Percentiles rank a stretch among this genome's conserved stretches.
Conservation (phyloP, 164 flowering plant genomes). For the Liriodendron chinense region DNA sequence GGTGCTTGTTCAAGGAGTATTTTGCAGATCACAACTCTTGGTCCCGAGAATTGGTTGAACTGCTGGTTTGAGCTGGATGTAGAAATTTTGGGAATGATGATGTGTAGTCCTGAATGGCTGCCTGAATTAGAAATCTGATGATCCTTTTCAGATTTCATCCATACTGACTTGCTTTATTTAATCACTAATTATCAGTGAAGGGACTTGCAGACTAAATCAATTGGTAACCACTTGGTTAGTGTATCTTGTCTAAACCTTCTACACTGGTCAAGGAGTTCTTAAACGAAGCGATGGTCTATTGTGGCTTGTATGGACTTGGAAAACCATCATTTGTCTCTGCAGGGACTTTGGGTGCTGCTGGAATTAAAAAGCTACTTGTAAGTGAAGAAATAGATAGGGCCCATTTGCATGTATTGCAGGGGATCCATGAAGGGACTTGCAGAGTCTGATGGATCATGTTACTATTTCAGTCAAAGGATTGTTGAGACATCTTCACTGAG, state of each 20-base stretch:
- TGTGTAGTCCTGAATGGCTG: neutral
- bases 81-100: neutral
- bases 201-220: neutral
- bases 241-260: neutral
- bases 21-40: neutral
- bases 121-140: neutral
- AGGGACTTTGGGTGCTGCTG: neutral
- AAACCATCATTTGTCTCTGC: neutral
- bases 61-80: neutral
- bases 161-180: neutral
- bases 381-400: too few relatives aligned
- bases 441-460: too few relatives aligned
- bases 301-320: neutral
- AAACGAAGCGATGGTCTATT: neutral
- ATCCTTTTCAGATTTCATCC: neutral
- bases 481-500: too few relatives aligned
- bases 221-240: too few relatives aligned
- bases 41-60: neutral
- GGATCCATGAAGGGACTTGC: neutral
- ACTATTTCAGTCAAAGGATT: too few relatives aligned
- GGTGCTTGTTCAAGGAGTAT: neutral
- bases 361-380: neutral
- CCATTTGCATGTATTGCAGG: neutral
- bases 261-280: neutral
- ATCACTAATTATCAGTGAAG: neutral